A percentile compares a stretch with the other conserved stretches of the same genome.
Evolutionary conservation across 2,329 filamentous ascomycete species (phyloP).

Genomic region (Hysterium pulicare): DNA sequence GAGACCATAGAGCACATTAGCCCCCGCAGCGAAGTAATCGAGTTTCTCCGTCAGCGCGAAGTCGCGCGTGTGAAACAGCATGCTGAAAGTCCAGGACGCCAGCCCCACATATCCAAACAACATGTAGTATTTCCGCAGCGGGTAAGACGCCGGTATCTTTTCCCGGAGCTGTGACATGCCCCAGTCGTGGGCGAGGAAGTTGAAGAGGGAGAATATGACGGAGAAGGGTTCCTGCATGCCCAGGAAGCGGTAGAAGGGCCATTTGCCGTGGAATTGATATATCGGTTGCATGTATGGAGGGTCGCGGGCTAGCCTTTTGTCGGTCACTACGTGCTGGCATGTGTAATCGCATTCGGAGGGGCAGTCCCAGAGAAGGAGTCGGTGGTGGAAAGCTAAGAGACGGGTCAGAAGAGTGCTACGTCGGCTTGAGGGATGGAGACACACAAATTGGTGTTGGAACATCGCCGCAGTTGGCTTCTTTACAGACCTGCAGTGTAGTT

Average conservation of each 20-base stretch:
- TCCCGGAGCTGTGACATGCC: slow-evolving; percentile 71
- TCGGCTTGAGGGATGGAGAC: slow-evolving; percentile 22
- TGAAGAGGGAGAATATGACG: slow-evolving; percentile 89
- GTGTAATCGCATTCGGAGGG: slow-evolving; percentile 94
- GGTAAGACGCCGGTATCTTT: slow-evolving; percentile 68
- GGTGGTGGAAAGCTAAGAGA: slow-evolving; percentile 70
- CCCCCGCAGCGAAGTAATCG: slow-evolving; percentile 94
- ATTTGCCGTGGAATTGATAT: slow-evolving; percentile 97
- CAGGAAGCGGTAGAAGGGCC: slow-evolving; percentile 87
- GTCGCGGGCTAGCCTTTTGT: slow-evolving; percentile 62
- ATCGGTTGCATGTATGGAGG: slow-evolving; percentile 64
- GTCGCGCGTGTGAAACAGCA: slow-evolving; percentile 90
- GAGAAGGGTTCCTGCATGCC: slow-evolving; percentile 95
- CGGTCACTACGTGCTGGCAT: slow-evolving; percentile 90
- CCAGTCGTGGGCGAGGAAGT: slow-evolving; percentile 78
- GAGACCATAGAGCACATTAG: slow-evolving; percentile 83
- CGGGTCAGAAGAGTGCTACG: slow-evolving; percentile 3
- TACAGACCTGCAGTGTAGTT: slow-evolving; percentile 62
- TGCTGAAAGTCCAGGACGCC: slow-evolving; percentile 80
- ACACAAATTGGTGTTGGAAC: slow-evolving; percentile 66
- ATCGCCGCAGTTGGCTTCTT: slow-evolving; percentile 71
- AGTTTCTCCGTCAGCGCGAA: slow-evolving; percentile 83
- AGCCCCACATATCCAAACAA: slow-evolving; percentile 77
- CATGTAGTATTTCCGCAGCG: slow-evolving; percentile 76
- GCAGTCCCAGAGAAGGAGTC: slow-evolving; percentile 89